Base-by-base conservation (phyloP, 352 stramenopile species). In the Globisporangium alternatum region DNA sequence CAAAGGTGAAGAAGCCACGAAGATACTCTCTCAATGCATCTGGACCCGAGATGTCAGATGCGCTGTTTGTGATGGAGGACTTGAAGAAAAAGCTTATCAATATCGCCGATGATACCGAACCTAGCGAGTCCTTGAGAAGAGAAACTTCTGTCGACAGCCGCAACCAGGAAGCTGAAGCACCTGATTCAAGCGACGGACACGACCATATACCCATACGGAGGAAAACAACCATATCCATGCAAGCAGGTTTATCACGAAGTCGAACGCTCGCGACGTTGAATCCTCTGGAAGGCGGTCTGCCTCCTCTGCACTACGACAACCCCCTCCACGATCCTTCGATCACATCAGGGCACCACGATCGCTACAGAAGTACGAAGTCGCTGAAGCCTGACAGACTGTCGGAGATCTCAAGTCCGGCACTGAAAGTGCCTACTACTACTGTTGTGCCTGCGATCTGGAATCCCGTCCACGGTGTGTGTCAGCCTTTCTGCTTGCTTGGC, bases 401-500 rank as follows among this genome's bases (percentile, higher is more conserved):
- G 5, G 71, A 70, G 33, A 56, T 56, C 7, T 64, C 64, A 22
- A 76, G 65, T 60, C 58, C 41, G 6, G 31, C 39, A 2, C 21
- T 49, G 12, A 61, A 66, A 51, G 30, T 60, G 6, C n/a, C 61
- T 0, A 62, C 41, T 28, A 44, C 57, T 17, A 65, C 44, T 13
- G n/a, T 10, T 10, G 61, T 56, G n/a, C 66, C 75, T 10, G 57
- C 70, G 25, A 85, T 94, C 13, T 92, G 85, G 85, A 86, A 79
- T 21, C 85, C 85, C 1, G 69, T 92, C 0, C 85, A 94, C 56
- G 83, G 85, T 13, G 79, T 91, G 10, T 90, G 79, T 9, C 81
- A 91, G 53, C 85, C 85, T 13, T 94, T 92, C 54, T 65, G 80
- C 13, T 62, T 94, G 28, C 59, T 94, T 19, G 85, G 85, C 2